Evolutionary conservation across 1,284 basidiomycete species (phyloP).

Genomic region (Leccinum griseonigrum): DNA sequence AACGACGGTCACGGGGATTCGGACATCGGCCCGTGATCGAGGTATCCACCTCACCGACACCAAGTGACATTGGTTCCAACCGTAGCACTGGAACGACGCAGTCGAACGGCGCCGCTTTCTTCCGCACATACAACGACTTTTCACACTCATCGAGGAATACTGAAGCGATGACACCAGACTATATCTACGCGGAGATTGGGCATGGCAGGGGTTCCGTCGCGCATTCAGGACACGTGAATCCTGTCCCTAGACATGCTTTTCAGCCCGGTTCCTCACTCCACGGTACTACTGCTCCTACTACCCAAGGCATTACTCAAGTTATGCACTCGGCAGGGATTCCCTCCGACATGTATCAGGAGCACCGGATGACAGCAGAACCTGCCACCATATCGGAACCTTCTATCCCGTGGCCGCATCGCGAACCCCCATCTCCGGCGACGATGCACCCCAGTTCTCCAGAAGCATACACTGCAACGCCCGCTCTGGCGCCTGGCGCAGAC

Average conservation of each 20-base stretch:
- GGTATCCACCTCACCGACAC: conserved; percentile 54
- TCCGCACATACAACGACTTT: conserved; percentile 55
- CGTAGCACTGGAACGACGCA: conserved; percentile 52
- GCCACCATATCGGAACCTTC: conserved; percentile 13
- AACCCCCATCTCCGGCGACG: conserved; percentile 25
- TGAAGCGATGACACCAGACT: conserved; percentile 67
- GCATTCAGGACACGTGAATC: conserved; percentile 17
- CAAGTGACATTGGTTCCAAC: conserved; percentile 55
- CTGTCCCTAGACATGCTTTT: conserved; percentile 22
- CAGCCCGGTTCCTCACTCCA: conserved; percentile 20
- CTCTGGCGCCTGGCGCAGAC: conserved; percentile 33
- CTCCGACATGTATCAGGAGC: conserved; percentile 24
- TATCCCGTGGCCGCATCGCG: conserved; percentile 28
- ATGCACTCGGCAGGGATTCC: conserved; percentile 35
- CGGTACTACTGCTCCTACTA: conserved; percentile 14
- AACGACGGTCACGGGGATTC: conserved; percentile 40
- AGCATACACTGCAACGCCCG: conserved; percentile 42
- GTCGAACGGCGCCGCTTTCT: conserved; percentile 58
- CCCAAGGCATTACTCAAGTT: conserved; percentile 36
- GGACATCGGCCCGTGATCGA: conserved; percentile 65
- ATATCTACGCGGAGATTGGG: conserved; percentile 73
- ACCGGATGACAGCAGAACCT: conserved; percentile 9
- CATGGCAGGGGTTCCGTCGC: conserved; percentile 58
- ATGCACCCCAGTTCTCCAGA: conserved; percentile 29
- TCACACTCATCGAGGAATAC: conserved; percentile 42